Conservation (phyloP, 495 filamentous ascomycete genomes). For the Elasticomyces elasticus region DNA sequence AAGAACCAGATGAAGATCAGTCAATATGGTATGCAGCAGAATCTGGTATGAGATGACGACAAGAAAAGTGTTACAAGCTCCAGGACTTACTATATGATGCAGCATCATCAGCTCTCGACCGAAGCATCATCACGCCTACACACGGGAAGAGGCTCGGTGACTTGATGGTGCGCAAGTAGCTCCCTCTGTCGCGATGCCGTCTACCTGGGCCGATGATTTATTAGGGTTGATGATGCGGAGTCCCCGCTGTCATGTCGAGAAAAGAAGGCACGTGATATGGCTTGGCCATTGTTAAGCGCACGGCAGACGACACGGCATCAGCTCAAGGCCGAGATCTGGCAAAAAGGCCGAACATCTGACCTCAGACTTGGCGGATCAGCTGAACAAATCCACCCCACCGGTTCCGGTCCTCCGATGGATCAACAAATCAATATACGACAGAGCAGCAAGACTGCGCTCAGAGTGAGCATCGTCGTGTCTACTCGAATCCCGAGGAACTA, state of each 20-base stretch:
- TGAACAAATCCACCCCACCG: too few species aligned
- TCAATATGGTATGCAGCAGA: too few species aligned
- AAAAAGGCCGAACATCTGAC: too few species aligned
- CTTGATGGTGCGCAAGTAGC: not conserved
- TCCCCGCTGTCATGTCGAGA: not conserved
- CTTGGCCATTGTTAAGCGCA: not conserved
- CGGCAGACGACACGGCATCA: constrained; percentile 4
- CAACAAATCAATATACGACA: too few species aligned
- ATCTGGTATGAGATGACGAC: not conserved
- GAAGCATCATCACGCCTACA: not conserved
- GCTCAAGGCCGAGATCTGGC: too few species aligned
- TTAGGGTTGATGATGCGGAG: not conserved
- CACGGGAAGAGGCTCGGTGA: constrained; percentile 1
- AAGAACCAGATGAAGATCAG: too few species aligned
- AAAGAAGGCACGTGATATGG: not conserved
- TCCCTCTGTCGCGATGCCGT: constrained; percentile 2
- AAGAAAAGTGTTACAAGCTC: not conserved
- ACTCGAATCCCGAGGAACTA: too few species aligned
- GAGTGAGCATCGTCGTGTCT: too few species aligned
- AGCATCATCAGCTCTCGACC: not conserved
- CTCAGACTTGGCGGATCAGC: too few species aligned
- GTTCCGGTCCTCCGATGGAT: too few species aligned
- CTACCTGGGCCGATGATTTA: not conserved
- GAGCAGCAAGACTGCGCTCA: too few species aligned
- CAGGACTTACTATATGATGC: not conserved